Evolutionary conservation across 2,329 filamentous ascomycete genomes (phyloP).

Genomic region (Eutypa lata): DNA sequence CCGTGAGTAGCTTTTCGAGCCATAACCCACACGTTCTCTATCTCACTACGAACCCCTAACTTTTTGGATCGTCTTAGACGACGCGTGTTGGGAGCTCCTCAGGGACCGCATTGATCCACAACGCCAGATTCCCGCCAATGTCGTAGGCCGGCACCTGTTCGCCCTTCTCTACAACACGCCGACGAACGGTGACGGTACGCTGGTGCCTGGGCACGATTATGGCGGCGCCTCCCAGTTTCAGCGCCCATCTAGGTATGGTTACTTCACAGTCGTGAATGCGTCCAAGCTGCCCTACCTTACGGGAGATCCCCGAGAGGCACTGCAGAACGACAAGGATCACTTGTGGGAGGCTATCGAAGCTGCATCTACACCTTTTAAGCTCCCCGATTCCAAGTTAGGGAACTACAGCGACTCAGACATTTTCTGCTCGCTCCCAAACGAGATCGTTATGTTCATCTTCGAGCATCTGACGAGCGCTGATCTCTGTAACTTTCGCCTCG

Average conservation of each 20-base stretch:
- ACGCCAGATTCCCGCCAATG: background rate
- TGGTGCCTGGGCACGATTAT: constrained; percentile 13
- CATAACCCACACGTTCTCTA: background rate
- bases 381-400: background rate
- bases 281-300: constrained; percentile 12
- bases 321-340: constrained; percentile 10
- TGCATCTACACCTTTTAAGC: background rate
- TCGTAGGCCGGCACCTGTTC: constrained; percentile 14
- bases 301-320: constrained; percentile 11
- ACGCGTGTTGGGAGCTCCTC: constrained; percentile 18
- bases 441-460: constrained; percentile 16
- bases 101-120: constrained; percentile 9
- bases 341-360: constrained; percentile 2
- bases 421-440: constrained; percentile 15
- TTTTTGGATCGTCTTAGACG: constrained; percentile 1
- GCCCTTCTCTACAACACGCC: constrained; percentile 17
- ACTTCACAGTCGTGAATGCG: constrained; percentile 6
- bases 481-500: constrained; percentile 13
- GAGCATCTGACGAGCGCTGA: constrained; percentile 10
- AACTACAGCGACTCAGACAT: no score
- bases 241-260: background rate
- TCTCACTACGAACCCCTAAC: background rate
- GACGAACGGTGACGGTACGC: background rate
- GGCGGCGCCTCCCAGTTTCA: constrained; percentile 9
- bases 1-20: constrained; percentile 2